Conservation (phyloP, 1,284 basidiomycete species). For the Rhodotorula sp. region DNA sequence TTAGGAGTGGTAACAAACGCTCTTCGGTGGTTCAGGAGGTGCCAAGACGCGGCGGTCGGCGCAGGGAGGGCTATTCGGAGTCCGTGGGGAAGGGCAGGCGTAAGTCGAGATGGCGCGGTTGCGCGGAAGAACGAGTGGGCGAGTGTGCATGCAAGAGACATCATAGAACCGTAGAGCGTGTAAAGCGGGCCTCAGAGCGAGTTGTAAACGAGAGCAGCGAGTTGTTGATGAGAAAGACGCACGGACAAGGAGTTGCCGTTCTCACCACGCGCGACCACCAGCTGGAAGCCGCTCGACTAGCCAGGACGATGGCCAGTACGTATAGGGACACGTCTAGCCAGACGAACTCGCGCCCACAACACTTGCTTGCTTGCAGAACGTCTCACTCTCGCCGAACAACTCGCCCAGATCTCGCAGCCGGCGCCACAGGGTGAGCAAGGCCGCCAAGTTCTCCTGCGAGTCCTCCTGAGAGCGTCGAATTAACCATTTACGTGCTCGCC, state of each 20-base stretch:
- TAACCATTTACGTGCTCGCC: background rate
- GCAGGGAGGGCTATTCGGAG: too few species aligned
- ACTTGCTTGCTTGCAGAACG: constrained; percentile 29
- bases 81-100: too few species aligned
- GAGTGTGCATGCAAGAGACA: too few species aligned
- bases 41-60: background rate
- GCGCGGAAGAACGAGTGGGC: too few species aligned
- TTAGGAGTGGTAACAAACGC: background rate
- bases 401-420: constrained; percentile 70
- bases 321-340: too few species aligned
- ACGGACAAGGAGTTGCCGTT: background rate
- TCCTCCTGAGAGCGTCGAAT: too few species aligned
- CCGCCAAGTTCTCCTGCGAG: background rate
- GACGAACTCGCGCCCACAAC: too few species aligned
- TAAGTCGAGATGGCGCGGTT: too few species aligned
- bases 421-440: constrained; percentile 59
- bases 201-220: too few species aligned
- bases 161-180: too few species aligned
- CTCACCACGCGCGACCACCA: too few species aligned
- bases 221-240: background rate
- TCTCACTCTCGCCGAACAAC: constrained; percentile 69
- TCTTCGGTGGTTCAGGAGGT: background rate
- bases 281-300: background rate
- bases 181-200: too few species aligned
- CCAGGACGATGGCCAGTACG: constrained; percentile 14